These are phyloP conservation scores for Trichoderma endophyticum DNA, from an alignment of 2,329 filamentous ascomycete genomes.

Conservation along the genomic window DNA sequence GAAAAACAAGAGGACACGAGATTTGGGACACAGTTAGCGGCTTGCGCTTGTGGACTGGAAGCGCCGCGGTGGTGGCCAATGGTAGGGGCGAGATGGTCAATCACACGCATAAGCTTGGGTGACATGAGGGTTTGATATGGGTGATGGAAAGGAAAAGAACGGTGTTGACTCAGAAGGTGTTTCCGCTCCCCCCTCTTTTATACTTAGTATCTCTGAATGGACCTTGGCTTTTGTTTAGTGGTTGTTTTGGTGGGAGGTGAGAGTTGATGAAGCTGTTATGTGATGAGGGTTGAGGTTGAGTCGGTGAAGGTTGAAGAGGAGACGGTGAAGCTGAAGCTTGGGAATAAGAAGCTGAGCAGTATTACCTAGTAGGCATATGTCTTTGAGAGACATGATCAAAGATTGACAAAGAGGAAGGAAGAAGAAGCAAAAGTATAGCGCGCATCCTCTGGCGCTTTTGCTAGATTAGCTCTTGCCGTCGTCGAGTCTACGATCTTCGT, in stretches of 20 bases:
- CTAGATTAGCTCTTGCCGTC: neutral
- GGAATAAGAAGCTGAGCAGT: neutral
- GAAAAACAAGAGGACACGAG: neutral
- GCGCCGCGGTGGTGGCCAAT: constrained; percentile 19
- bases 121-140: neutral
- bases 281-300: neutral
- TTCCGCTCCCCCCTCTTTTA: neutral
- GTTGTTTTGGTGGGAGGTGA: neutral
- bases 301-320: neutral
- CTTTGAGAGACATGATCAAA: neutral
- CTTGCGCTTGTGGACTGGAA: constrained; percentile 4
- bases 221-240: neutral
- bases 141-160: neutral
- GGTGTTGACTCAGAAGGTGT: neutral
- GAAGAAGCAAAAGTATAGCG: neutral
- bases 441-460: no score
- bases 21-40: neutral
- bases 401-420: neutral
- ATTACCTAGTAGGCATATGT: no score
- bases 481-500: neutral
- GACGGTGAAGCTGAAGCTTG: no score
- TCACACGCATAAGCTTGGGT: constrained; percentile 19
- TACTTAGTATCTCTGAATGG: fast-evolving
- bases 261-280: neutral
- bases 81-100: constrained; percentile 19